These are phyloP conservation scores for Blastobotrys elegans DNA, from an alignment of 1,139 yeast genomes.

Conservation along the genomic window DNA sequence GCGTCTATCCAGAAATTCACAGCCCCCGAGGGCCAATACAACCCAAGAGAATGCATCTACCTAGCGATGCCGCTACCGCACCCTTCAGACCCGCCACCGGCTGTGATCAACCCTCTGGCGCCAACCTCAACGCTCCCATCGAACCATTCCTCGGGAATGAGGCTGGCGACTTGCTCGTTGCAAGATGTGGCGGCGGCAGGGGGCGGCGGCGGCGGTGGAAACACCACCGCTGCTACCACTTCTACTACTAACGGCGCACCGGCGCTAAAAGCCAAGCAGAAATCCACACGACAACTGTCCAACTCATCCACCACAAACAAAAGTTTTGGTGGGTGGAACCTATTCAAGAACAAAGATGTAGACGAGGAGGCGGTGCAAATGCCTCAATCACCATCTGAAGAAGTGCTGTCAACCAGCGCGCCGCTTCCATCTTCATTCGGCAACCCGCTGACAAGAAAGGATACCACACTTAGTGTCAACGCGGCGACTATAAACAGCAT, in stretches of 20 bases:
- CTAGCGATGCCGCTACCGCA: constrained; percentile 36
- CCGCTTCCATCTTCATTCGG: constrained; percentile 10
- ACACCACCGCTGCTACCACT: background rate
- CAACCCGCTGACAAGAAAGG: constrained; percentile 7
- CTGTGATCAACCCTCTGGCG: constrained; percentile 35
- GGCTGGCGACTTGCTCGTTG: constrained; percentile 15
- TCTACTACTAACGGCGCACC: background rate
- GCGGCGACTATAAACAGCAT: background rate
- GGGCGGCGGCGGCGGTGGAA: constrained; percentile 6
- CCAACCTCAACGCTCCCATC: constrained; percentile 31
- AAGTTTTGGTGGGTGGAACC: constrained; percentile 20
- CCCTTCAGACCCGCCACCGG: constrained; percentile 35
- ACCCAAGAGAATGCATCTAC: constrained; percentile 30
- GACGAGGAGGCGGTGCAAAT: constrained; percentile 1
- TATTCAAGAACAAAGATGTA: constrained; percentile 12
- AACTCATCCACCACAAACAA: constrained; percentile 14
- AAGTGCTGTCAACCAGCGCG: constrained; percentile 6
- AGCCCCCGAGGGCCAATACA: constrained; percentile 33
- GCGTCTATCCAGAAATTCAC: constrained; percentile 22
- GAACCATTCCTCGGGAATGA: constrained; percentile 28
- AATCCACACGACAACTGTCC: constrained; percentile 9
- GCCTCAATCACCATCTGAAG: background rate
- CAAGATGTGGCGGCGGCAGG: constrained; percentile 11
- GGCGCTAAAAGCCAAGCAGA: background rate
- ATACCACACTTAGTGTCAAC: constrained; percentile 4